These are phyloP conservation scores for Pseudovirgaria hyperparasitica DNA, from an alignment of 2,329 filamentous ascomycete genomes.

Conservation along the genomic window DNA sequence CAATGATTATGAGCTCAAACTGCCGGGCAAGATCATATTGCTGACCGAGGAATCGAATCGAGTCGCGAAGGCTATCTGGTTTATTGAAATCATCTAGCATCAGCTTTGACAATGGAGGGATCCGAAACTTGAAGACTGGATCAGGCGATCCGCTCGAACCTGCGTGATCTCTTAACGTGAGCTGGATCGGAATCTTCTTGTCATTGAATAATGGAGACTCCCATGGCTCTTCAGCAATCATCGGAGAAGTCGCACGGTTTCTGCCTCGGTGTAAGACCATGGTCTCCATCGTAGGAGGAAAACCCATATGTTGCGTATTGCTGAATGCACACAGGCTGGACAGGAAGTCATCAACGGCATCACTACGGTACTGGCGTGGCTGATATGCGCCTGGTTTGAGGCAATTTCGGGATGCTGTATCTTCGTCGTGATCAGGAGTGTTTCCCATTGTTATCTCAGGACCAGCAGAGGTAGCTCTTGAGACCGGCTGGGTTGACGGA, in stretches of 20 bases:
- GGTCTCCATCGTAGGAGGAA: no score
- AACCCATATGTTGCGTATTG: no score
- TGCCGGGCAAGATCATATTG: conserved; percentile 28
- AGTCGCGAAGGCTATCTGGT: conserved; percentile 21
- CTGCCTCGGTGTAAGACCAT: conserved; percentile 1
- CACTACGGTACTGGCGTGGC: no score
- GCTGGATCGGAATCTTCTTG: conserved; percentile 4
- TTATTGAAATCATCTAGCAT: conserved; percentile 35
- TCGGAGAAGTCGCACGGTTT: conserved; percentile 7
- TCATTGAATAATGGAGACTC: conserved; percentile 18
- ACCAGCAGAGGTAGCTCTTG: conserved; percentile 1
- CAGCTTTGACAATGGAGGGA: conserved; percentile 38
- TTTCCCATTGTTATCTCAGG: no score
- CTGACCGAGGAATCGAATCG: conserved; percentile 23
- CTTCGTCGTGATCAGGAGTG: no score
- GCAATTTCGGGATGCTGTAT: no score
- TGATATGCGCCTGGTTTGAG: no score
- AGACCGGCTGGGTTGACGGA: no score
- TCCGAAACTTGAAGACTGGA: conserved; percentile 20
- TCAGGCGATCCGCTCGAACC: conserved; percentile 1
- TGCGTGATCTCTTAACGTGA: not conserved
- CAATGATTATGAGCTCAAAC: conserved; percentile 59
- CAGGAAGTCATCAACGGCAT: no score
- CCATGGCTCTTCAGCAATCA: conserved; percentile 16
- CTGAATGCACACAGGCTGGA: no score